Conservation (phyloP, 441 rosid genomes). For the Omphalea diandra region DNA sequence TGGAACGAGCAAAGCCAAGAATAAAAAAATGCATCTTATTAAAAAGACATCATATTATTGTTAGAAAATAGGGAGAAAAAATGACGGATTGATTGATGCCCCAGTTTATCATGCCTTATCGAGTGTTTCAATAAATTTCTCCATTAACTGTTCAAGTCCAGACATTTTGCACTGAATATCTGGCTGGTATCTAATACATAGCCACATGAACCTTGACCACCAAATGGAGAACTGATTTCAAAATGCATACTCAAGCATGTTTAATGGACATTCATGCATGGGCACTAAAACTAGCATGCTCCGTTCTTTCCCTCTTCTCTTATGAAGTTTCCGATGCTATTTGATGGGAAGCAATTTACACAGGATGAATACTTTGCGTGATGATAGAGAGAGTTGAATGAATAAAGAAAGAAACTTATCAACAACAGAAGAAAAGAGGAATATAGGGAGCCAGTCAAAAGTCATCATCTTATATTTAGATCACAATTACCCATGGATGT, state of each 20-base stretch:
- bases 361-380: not conserved
- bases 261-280: not conserved
- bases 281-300: not conserved
- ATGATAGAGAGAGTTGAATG: not conserved
- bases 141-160: not conserved
- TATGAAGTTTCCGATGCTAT: not conserved
- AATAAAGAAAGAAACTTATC: not conserved
- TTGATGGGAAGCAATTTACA: not conserved
- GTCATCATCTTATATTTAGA: not conserved
- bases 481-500: not conserved
- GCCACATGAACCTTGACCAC: no score
- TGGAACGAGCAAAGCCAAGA: not conserved
- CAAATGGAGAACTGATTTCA: not conserved
- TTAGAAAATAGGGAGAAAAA: not conserved
- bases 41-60: slow-evolving; percentile 2
- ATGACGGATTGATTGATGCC: not conserved
- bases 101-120: not conserved
- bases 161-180: not conserved
- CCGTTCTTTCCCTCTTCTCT: not conserved
- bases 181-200: no score
- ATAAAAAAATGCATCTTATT: not conserved
- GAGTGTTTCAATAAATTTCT: not conserved
- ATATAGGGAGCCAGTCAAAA: not conserved
- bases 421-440: not conserved
- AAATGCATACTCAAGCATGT: no score